phyloP scores from a whole-genome alignment of 306 rosid species.

The Lagenaria siceraria region DNA sequence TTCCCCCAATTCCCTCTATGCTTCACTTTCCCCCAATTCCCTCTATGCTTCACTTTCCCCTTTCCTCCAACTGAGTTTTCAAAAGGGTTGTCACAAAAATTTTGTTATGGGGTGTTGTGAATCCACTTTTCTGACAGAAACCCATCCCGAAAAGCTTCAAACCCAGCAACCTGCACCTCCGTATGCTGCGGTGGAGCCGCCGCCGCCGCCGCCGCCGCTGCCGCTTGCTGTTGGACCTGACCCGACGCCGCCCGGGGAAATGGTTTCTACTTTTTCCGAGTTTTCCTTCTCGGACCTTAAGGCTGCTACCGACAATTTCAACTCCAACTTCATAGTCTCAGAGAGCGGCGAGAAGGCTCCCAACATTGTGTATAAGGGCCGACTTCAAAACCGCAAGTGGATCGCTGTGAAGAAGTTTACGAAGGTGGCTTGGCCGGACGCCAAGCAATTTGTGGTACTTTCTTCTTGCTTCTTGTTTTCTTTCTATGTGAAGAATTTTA shows the following conservation, averaged over 20 bases:
- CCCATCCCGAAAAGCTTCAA: slow-evolving; percentile 33
- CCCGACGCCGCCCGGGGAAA: slow-evolving; percentile 13
- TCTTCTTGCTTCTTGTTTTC: background rate
- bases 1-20: background rate
- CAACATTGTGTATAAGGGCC: slow-evolving; percentile 78
- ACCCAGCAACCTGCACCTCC: slow-evolving; percentile 14
- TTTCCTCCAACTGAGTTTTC: background rate
- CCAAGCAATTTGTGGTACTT: slow-evolving; percentile 72
- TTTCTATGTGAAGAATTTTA: background rate
- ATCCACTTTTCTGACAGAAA: slow-evolving; percentile 27
- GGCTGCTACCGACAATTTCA: slow-evolving; percentile 77
- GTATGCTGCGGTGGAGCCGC: slow-evolving; percentile 10
- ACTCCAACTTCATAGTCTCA: slow-evolving; percentile 62
- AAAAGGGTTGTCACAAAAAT: background rate
- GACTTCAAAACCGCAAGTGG: slow-evolving; percentile 57
- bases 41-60: background rate
- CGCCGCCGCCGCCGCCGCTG: slow-evolving; percentile 12
- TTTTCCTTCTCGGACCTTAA: slow-evolving; percentile 63
- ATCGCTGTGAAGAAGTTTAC: slow-evolving; percentile 95
- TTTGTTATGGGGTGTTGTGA: slow-evolving; percentile 46
- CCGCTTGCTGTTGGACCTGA: slow-evolving; percentile 19
- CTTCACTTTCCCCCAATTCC: background rate
- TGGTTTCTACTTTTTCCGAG: slow-evolving; percentile 49
- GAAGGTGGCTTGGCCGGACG: slow-evolving; percentile 91
- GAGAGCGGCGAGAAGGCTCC: slow-evolving; percentile 93